Evolutionary conservation across 192 early-diverging fungal species (phyloP), one percentile per base, ranked within the genome.

Genomic region (Coemansia sp.): DNA sequence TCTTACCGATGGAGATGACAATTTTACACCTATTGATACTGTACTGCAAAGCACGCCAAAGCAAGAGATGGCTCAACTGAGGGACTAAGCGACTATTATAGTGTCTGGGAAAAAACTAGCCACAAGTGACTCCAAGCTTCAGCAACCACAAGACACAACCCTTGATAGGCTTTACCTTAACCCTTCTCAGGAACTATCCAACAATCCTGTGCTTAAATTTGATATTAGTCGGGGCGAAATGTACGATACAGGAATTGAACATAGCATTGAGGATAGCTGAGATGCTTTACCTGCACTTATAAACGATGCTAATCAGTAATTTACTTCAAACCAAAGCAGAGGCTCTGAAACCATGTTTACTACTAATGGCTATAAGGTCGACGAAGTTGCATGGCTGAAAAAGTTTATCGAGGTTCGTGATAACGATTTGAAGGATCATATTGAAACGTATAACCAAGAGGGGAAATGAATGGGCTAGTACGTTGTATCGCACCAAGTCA

Each of bases 161-260:
- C 62, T 63, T 15, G 62, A 80, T 26, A 6, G 54, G 5, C 23
- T 78, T 33, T 83, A 83, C 59, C 78, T 57, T 39, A 40, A 30
- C 19, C 72, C 72, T 2, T 52, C 81, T 9, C 63, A 70, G 51
- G 37, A 18, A 5, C 33, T 46, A 10, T 68, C 80, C 19, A 62
- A 77, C 26, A 41, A 35, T 10, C 47, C 68, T 11, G 70, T 64
- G 0, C 45, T 80, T n/a, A 62, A 61, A 42, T 50, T 74, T n/a
- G 41, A 64, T 35, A 43, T 79, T 14, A 55, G 50, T 28, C 57
- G 65, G 28, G 82, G 60, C 14, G 75, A 80, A 59, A 35, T 84
- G 13, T 84, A 80, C 50, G 81, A 84, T 42, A 64, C 80, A 0
- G 68, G 58, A 0, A 71, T 84, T 38, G 64, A 81, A 42, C 70